phyloP scores from a whole-genome alignment of 2,329 filamentous ascomycete genomes.

The Karstenula rhodostoma region DNA sequence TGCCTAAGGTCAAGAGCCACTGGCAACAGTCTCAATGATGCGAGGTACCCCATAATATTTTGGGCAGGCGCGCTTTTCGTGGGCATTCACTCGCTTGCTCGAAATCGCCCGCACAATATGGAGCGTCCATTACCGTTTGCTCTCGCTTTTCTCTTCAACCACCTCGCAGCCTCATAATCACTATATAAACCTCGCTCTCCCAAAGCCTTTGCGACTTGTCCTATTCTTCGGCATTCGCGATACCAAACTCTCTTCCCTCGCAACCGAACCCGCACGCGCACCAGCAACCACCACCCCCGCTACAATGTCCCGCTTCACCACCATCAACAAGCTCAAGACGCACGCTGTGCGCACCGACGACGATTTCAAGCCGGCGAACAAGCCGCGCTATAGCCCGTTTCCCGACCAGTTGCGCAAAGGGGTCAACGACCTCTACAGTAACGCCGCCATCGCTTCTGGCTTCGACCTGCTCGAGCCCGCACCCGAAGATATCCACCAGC shows the following conservation, averaged over 20 bases:
- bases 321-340: background rate
- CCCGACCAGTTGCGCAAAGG: background rate
- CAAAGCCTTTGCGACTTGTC: background rate
- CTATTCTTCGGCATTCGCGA: background rate
- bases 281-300: background rate
- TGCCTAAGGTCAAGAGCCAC: no score
- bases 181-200: background rate
- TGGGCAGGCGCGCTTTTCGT: no score
- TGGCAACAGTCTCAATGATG: background rate
- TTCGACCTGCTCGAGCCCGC: background rate
- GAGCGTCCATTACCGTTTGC: no score
- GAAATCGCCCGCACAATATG: no score
- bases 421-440: background rate
- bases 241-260: background rate
- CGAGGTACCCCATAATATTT: no score
- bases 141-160: no score
- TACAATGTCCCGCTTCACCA: background rate
- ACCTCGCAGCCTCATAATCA: no score
- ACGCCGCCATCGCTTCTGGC: background rate
- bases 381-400: background rate
- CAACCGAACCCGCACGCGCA: background rate
- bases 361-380: background rate
- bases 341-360: background rate
- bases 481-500: background rate
- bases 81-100: no score